Base-by-base conservation (phyloP, 2,329 filamentous ascomycete species). In the Diaporthe citrichinensis region DNA sequence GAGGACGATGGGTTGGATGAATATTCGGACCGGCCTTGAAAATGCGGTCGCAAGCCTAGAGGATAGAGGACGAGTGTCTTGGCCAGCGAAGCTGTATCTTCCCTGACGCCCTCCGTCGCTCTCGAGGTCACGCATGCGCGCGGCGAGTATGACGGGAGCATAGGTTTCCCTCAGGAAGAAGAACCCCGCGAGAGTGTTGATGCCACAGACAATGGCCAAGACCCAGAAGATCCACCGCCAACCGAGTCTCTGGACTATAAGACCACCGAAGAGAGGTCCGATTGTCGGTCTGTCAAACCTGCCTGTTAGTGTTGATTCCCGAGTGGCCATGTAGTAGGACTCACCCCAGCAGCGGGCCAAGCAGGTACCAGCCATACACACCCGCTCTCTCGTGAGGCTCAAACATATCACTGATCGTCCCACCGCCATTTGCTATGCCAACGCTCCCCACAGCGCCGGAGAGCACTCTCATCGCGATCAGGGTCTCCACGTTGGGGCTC, bases 361-460 rank as follows among this genome's bases (percentile, higher is more conserved):
- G 62, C 17, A 76, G 62, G 31, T 76, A 76, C 71, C 74, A 76
- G 9, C 74, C 74, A 31, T 74, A 76, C 1, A 76, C 62, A 28
- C 62, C 57, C 9, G 74, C 71, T 31, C 74, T 69, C 55, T 76
- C 74, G 12, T 74, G 62, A 34, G 74, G 36, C 25, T 34, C 49
- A n/a, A 76, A 76, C 73, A 75, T 76, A n/a, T 76, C 75, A 25
- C 72, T 76, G 23, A 76, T 74, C 1, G 73, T 72, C 10, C 75
- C 75, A 23, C 75, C 73, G 9, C 75, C 75, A 44, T 72, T 74
- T n/a, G 73, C 73, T 15, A 76, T 74, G n/a, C 72, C 67, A 44
- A 76, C 69, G 15, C 75, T 74, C 3, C 75, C 75, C 25, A 75
- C 61, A 31, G 74, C 74, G 4, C 75, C 75, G 3, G 72, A 61